Conservation (phyloP, 345 rosid genomes). For the Arabis alpina region DNA sequence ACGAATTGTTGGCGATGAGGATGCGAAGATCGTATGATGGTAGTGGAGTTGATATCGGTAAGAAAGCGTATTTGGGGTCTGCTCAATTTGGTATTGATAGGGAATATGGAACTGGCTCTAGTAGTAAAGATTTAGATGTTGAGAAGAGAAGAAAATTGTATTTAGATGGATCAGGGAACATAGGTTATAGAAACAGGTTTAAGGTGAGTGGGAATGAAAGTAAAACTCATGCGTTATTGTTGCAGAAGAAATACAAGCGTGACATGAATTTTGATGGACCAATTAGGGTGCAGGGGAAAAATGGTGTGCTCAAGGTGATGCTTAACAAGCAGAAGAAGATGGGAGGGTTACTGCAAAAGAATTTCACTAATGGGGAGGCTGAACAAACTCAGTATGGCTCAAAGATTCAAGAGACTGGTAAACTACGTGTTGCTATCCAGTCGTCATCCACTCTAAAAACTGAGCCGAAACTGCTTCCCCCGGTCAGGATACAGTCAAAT, state of each 20-base stretch:
- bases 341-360: conserved; percentile 52
- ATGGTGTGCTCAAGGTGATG: conserved; percentile 93
- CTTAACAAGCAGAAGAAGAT: conserved; percentile 67
- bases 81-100: conserved; percentile 48
- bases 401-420: conserved; percentile 48
- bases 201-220: conserved; percentile 47
- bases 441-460: conserved; percentile 48
- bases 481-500: conserved; percentile 43
- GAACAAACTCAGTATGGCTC: conserved; percentile 47
- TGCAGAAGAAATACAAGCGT: conserved; percentile 50
- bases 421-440: conserved; percentile 47
- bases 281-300: conserved; percentile 90
- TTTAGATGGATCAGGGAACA: conserved; percentile 52
- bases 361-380: conserved; percentile 47
- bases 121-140: conserved; percentile 54
- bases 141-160: conserved; percentile 54
- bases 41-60: conserved; percentile 44
- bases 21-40: conserved; percentile 48
- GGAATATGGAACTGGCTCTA: conserved; percentile 59
- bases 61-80: conserved; percentile 55
- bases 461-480: conserved; percentile 49
- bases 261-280: conserved; percentile 65
- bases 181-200: conserved; percentile 42
- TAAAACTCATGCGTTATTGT: conserved; percentile 43
- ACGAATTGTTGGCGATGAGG: conserved; percentile 46